These are phyloP conservation scores for Spizellomyces punctatus DNA, from an alignment of 192 early-diverging fungal species.

Conservation along the genomic window DNA sequence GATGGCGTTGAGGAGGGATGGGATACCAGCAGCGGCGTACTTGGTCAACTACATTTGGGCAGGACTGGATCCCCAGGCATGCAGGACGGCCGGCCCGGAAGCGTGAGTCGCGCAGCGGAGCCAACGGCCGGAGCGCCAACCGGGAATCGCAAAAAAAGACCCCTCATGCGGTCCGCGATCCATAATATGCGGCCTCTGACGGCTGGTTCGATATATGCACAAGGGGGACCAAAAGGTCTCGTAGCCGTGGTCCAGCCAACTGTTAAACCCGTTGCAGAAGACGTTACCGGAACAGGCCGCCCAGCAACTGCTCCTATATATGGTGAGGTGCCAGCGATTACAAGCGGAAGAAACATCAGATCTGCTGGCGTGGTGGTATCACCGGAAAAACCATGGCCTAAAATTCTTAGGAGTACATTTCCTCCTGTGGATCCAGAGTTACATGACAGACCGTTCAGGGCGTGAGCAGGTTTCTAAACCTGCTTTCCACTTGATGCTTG, in stretches of 20 bases:
- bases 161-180: not conserved
- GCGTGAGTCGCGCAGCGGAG: too few relatives aligned
- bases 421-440: slow-evolving; percentile 15
- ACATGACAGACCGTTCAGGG: slow-evolving; percentile 27
- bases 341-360: not conserved
- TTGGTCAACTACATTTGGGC: too few relatives aligned
- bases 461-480: not conserved
- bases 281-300: not conserved
- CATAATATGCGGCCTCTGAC: slow-evolving; percentile 25
- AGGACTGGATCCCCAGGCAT: too few relatives aligned
- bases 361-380: not conserved
- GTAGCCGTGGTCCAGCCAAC: not conserved
- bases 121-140: too few relatives aligned
- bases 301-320: not conserved
- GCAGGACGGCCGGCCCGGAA: too few relatives aligned
- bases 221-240: slow-evolving; percentile 2
- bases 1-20: slow-evolving; percentile 18
- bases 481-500: too few relatives aligned
- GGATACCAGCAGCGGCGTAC: slow-evolving; percentile 2
- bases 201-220: slow-evolving; percentile 20
- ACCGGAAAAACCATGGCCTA: not conserved
- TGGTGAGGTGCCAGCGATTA: not conserved
- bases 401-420: slow-evolving; percentile 4
- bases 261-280: not conserved
- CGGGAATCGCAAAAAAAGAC: too few relatives aligned